These are phyloP conservation scores for Panicum hallii DNA, from an alignment of 202 grass and related monocot genomes.

Conservation along the genomic window DNA sequence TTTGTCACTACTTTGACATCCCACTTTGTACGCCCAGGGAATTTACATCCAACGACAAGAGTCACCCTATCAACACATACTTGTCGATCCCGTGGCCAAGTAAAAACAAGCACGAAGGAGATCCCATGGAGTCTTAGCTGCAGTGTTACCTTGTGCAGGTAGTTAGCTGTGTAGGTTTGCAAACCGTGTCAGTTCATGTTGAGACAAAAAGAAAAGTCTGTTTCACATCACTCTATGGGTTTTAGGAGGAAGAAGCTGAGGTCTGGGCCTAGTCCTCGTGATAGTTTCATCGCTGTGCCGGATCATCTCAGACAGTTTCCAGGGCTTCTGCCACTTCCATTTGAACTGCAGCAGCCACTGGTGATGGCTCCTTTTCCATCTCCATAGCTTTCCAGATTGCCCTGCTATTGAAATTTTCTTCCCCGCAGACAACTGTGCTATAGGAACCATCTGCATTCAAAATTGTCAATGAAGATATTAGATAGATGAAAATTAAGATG, in stretches of 20 bases:
- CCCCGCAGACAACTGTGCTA: slow-evolving; percentile 63
- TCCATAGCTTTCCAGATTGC: slow-evolving; percentile 94
- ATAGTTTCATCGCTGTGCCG: slow-evolving; percentile 88
- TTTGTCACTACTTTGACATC: slow-evolving; percentile 54
- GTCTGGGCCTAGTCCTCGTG: slow-evolving; percentile 83
- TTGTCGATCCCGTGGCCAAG: slow-evolving; percentile 66
- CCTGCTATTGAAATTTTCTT: slow-evolving; percentile 78
- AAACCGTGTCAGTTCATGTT: slow-evolving; percentile 61
- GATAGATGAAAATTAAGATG: background rate
- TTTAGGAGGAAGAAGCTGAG: slow-evolving; percentile 59
- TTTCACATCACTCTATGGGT: slow-evolving; percentile 70
- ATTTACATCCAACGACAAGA: slow-evolving; percentile 66
- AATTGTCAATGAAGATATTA: slow-evolving; percentile 16
- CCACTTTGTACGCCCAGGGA: slow-evolving; percentile 61
- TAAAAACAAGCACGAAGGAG: slow-evolving; percentile 73
- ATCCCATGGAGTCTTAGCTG: slow-evolving; percentile 57
- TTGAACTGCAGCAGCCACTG: slow-evolving; percentile 99
- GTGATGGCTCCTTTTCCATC: slow-evolving; percentile 99
- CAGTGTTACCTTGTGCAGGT: slow-evolving; percentile 59
- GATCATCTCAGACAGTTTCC: slow-evolving; percentile 94
- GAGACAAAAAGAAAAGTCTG: slow-evolving; percentile 42
- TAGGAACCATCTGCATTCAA: slow-evolving; percentile 86
- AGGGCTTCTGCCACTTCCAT: slow-evolving; percentile 99
- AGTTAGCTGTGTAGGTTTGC: slow-evolving; percentile 65
- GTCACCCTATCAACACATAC: slow-evolving; percentile 66